Conservation (phyloP, 768 basidiomycete species). For the Kwoniella dendrophila region DNA sequence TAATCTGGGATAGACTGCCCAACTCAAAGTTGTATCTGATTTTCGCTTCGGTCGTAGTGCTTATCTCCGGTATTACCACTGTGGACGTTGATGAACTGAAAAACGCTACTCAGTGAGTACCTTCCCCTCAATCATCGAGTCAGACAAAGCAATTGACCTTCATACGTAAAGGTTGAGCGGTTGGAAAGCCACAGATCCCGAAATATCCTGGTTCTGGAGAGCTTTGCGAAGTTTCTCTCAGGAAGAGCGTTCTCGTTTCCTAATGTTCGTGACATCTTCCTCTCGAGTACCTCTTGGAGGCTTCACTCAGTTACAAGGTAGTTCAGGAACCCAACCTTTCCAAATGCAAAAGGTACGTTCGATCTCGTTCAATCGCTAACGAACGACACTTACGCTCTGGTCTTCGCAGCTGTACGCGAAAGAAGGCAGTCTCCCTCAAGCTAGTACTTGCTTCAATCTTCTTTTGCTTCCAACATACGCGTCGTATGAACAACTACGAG, state of each 20-base stretch:
- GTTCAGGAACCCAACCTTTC: conserved; percentile 80
- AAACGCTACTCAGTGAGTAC: conserved; percentile 58
- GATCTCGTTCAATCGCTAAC: conserved; percentile 40
- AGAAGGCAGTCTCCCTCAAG: conserved; percentile 42
- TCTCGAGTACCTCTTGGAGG: conserved; percentile 92
- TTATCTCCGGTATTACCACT: conserved; percentile 81
- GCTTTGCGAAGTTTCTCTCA: conserved; percentile 96
- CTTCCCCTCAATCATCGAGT: neutral
- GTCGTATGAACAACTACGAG: conserved; percentile 93
- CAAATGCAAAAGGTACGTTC: conserved; percentile 94
- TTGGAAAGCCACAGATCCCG: conserved; percentile 67
- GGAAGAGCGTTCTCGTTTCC: conserved; percentile 92
- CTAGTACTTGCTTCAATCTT: conserved; percentile 54
- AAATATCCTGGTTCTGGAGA: conserved; percentile 99
- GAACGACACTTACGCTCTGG: conserved; percentile 14
- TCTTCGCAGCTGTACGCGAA: conserved; percentile 29
- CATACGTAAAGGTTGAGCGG: conserved; percentile 47
- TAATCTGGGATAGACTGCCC: conserved; percentile 9
- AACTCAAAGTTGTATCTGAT: neutral
- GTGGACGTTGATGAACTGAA: conserved; percentile 88
- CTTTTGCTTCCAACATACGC: conserved; percentile 78
- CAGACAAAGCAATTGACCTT: conserved; percentile 55
- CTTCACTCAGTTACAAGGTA: conserved; percentile 82
- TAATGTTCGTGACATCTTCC: conserved; percentile 91
- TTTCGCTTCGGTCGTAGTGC: conserved; percentile 26